Conservation (phyloP, 2,329 filamentous ascomycete genomes). For the Colletotrichum acutatum region DNA sequence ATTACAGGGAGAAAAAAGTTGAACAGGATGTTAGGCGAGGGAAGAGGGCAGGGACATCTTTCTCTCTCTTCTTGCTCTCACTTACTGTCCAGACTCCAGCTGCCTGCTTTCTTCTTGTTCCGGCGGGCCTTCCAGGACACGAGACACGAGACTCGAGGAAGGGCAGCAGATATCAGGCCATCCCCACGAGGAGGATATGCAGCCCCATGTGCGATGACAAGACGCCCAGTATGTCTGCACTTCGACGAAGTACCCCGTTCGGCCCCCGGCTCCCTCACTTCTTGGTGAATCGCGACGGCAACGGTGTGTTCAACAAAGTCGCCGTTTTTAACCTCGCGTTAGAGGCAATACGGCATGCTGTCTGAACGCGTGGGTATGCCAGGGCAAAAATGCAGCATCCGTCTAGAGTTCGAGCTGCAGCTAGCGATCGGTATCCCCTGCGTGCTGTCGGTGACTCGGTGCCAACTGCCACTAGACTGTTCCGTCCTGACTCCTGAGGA, state of each 20-base stretch:
- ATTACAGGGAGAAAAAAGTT: neutral
- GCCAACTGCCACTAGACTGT: constrained; percentile 5
- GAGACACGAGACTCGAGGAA: neutral
- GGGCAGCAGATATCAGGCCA: neutral
- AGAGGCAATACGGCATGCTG: constrained; percentile 2
- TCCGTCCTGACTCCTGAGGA: neutral
- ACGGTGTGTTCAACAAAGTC: neutral
- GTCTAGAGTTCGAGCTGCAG: constrained; percentile 9
- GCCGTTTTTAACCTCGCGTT: neutral
- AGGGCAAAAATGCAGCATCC: neutral
- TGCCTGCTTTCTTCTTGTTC: neutral
- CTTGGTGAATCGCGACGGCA: neutral
- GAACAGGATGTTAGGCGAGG: neutral
- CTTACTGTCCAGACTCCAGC: neutral
- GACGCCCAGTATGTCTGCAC: neutral
- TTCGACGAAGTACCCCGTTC: neutral
- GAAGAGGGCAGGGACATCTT: neutral
- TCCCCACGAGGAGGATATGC: neutral
- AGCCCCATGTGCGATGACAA: neutral
- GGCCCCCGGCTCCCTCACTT: neutral
- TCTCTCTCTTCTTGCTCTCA: neutral
- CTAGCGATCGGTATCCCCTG: constrained; percentile 15
- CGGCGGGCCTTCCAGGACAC: constrained; percentile 2
- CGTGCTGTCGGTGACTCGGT: constrained; percentile 11
- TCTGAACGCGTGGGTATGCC: constrained; percentile 1